A percentile compares a stretch with the other conserved stretches of the same genome.
These are phyloP conservation scores for Filobasidium uniguttulatum DNA, from an alignment of 1,284 basidiomycete genomes.

Conservation along the genomic window DNA sequence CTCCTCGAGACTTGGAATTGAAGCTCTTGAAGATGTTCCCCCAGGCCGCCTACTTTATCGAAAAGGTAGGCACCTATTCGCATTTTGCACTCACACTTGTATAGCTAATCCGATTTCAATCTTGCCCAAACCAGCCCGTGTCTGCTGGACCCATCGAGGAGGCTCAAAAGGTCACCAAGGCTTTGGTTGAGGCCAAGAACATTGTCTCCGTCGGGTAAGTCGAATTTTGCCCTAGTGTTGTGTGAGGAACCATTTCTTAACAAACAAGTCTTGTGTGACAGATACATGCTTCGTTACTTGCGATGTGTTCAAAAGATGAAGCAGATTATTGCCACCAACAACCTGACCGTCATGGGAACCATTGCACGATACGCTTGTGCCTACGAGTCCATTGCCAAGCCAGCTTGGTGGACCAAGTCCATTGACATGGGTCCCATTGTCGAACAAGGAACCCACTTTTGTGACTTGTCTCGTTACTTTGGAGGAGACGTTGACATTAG, in stretches of 20 bases:
- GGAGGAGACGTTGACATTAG: slow-evolving; percentile 88
- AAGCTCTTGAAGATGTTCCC: slow-evolving; percentile 84
- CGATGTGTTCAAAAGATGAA: slow-evolving; percentile 97
- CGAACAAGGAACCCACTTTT: slow-evolving; percentile 74
- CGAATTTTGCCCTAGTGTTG: neutral
- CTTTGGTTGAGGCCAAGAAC: slow-evolving; percentile 53
- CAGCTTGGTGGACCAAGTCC: slow-evolving; percentile 96
- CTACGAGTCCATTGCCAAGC: slow-evolving; percentile 77
- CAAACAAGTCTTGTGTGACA: slow-evolving; percentile 11
- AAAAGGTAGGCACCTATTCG: slow-evolving; percentile 45
- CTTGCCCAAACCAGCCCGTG: slow-evolving; percentile 48
- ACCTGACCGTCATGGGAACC: slow-evolving; percentile 93
- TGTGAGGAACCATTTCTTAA: neutral
- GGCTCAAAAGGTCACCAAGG: slow-evolving; percentile 50
- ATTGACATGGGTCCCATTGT: slow-evolving; percentile 69
- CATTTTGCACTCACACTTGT: neutral
- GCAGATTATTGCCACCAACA: slow-evolving; percentile 84
- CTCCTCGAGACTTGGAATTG: slow-evolving; percentile 76
- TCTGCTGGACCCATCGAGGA: slow-evolving; percentile 59
- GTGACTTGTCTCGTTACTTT: slow-evolving; percentile 83
- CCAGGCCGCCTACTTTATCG: slow-evolving; percentile 78
- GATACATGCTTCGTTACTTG: slow-evolving; percentile 77
- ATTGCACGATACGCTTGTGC: slow-evolving; percentile 83
- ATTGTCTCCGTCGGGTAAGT: slow-evolving; percentile 78
- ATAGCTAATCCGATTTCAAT: neutral